Evolutionary conservation across 2,329 filamentous ascomycete species (phyloP).

Genomic region (Cadophora luteo-olivacea): DNA sequence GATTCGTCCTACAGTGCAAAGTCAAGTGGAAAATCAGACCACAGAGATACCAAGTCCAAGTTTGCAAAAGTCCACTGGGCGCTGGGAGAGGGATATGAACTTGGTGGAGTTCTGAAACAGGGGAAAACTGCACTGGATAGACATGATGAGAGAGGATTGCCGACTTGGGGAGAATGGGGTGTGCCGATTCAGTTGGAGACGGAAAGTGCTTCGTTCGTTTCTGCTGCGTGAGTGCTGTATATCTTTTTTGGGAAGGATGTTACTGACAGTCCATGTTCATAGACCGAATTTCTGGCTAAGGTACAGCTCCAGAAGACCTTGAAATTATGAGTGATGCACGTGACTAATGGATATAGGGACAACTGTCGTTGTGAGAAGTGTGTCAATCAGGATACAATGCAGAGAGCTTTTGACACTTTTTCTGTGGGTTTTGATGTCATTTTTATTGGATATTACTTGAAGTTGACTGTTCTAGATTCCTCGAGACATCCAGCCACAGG

Average conservation of each 20-base stretch:
- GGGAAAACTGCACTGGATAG: slow-evolving; percentile 15
- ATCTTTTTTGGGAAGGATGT: background rate
- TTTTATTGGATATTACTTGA: no score
- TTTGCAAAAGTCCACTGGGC: slow-evolving; percentile 12
- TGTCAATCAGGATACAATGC: slow-evolving; percentile 72
- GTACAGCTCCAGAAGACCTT: slow-evolving; percentile 35
- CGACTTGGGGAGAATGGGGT: slow-evolving; percentile 32
- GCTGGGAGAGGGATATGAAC: slow-evolving; percentile 21
- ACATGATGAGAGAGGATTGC: slow-evolving; percentile 24
- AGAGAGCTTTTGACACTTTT: slow-evolving; percentile 73
- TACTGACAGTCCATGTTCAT: background rate
- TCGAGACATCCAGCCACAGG: slow-evolving; percentile 46
- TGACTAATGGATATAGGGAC: slow-evolving; percentile 50
- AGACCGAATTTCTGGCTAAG: slow-evolving; percentile 52
- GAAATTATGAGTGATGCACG: background rate
- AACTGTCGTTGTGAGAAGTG: slow-evolving; percentile 74
- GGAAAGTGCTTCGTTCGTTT: background rate
- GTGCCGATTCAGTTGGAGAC: slow-evolving; percentile 26
- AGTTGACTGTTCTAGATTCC: slow-evolving; percentile 51
- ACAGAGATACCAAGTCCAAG: background rate
- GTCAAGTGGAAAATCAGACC: background rate
- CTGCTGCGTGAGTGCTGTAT: slow-evolving; percentile 15
- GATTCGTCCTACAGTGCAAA: background rate
- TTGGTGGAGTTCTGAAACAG: slow-evolving; percentile 15
- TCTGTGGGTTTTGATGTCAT: slow-evolving; percentile 52